Evolutionary conservation across 2,329 filamentous ascomycete species (phyloP).

Genomic region (Trichophyton benhamiae): DNA sequence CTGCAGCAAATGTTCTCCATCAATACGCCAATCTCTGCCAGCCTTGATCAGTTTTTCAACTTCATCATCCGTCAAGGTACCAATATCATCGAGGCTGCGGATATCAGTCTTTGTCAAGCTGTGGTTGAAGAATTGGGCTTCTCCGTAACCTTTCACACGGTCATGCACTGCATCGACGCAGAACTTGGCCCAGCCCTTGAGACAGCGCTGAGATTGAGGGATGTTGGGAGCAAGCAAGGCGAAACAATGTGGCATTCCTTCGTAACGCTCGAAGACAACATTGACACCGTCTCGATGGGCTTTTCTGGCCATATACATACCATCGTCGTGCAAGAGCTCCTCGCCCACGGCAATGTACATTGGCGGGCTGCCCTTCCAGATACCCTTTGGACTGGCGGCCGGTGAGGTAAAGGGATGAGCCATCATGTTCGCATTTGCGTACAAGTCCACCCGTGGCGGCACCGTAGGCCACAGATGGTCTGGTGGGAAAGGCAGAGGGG

Average conservation of each 20-base stretch:
- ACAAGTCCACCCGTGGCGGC: constrained; percentile 34
- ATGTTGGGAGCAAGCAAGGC: constrained; percentile 43
- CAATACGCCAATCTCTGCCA: constrained; percentile 22
- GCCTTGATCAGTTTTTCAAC: constrained; percentile 21
- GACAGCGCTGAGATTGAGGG: constrained; percentile 40
- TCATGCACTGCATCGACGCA: constrained; percentile 24
- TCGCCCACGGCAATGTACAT: constrained; percentile 32
- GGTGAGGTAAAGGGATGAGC: constrained; percentile 33
- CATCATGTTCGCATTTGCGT: constrained; percentile 27
- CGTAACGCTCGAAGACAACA: constrained; percentile 28
- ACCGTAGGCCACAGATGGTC: constrained; percentile 31
- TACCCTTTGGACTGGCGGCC: constrained; percentile 22
- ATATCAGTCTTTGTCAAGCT: constrained; percentile 19
- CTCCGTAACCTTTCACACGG: constrained; percentile 15
- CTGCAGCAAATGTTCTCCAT: constrained; percentile 25
- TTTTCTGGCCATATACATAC: constrained; percentile 28
- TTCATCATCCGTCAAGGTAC: constrained; percentile 26
- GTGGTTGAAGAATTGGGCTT: constrained; percentile 23
- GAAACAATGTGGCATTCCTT: constrained; percentile 41
- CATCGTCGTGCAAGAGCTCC: constrained; percentile 33
- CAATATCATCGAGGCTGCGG: constrained; percentile 24
- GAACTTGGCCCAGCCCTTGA: constrained; percentile 46
- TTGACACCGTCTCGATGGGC: constrained; percentile 29
- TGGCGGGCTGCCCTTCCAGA: constrained; percentile 33
- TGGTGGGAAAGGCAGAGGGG: constrained; percentile 20